A percentile compares a stretch with the other conserved stretches of the same genome.
These are phyloP conservation scores for maize (Zea mays) DNA, from an alignment of 176 grass and related monocot species.

Conservation along the genomic window DNA sequence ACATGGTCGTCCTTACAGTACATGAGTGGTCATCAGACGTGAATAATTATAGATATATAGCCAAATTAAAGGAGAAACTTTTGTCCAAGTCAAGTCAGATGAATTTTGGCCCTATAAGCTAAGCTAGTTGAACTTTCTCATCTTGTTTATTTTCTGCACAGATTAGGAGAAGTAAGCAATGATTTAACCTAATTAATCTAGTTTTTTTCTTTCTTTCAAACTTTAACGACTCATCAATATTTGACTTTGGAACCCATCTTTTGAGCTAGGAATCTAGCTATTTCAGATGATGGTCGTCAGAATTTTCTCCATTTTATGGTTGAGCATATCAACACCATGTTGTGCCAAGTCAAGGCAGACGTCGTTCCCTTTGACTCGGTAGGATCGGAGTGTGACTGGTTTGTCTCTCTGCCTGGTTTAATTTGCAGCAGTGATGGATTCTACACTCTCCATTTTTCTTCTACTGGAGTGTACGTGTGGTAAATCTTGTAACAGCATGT, in stretches of 20 bases:
- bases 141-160: not conserved
- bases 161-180: too few relatives aligned
- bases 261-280: not conserved
- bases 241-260: not conserved
- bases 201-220: conserved; percentile 14
- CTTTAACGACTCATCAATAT: not conserved
- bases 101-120: not conserved
- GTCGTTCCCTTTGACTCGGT: not conserved
- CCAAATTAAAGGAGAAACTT: not conserved
- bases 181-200: not conserved
- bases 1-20: not conserved
- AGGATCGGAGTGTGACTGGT: not conserved
- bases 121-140: not conserved
- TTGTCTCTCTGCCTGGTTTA: not conserved
- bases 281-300: not conserved
- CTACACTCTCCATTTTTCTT: not conserved
- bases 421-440: not conserved
- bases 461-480: not conserved
- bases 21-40: not conserved
- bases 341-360: conserved; percentile 15
- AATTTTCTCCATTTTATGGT: not conserved
- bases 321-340: not conserved
- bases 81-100: conserved; percentile 9
- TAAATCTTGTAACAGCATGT: not conserved
- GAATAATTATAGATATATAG: not conserved